Base-by-base conservation (phyloP, 208 protist species). In the Leishmania tarentolae region DNA sequence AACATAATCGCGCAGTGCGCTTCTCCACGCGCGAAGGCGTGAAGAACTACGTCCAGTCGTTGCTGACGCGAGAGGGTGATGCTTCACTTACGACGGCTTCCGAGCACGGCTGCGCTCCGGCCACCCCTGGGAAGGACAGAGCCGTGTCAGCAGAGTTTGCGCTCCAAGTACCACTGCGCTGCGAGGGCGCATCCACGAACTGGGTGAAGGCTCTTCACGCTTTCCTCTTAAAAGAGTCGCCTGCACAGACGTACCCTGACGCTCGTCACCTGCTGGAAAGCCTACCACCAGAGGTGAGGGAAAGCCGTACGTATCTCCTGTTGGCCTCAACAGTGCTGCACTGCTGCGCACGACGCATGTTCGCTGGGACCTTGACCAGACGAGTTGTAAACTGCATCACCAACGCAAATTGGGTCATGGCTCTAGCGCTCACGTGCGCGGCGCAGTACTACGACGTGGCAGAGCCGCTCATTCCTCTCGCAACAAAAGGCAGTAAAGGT, bases 361-460 rank as follows among this genome's bases (percentile, higher is more conserved):
- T 90, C 78, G 47, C 90, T 24, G 93, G 89, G 40, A 92, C 93
- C 31, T 61, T 91, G n/a, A 85, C 79, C 6, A 80, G 85, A 11
- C 76, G 78, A 40, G 59, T 91, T 21, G 68, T 73, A 24, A 80
- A 59, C 63, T 68, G 53, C 24, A n/a, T 37, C 7, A 35, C 28
- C 35, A 59, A 63, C 24, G 75, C 66, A 2, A 63, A 83, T n/a
- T 89, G 86, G 83, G 1, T 35, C 13, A 76, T 78, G 56, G 88
- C 81, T 3, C 35, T 91, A 21, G 77, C 80, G 3, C 76, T 91
- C 2, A 78, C 85, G 2, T 82, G 78, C n/a, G 85, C 83, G 8
- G 74, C 83, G 46, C 66, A 78, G 17, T 81, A 47, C 74, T 91
- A 89, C 57, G 88, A 91, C 56, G 28, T 89, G 52, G 88, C 87